A percentile compares a stretch with the other conserved stretches of the same genome.
Evolutionary conservation across 352 stramenopile genomes (phyloP).

Genomic region (Globisporangium paddicum): DNA sequence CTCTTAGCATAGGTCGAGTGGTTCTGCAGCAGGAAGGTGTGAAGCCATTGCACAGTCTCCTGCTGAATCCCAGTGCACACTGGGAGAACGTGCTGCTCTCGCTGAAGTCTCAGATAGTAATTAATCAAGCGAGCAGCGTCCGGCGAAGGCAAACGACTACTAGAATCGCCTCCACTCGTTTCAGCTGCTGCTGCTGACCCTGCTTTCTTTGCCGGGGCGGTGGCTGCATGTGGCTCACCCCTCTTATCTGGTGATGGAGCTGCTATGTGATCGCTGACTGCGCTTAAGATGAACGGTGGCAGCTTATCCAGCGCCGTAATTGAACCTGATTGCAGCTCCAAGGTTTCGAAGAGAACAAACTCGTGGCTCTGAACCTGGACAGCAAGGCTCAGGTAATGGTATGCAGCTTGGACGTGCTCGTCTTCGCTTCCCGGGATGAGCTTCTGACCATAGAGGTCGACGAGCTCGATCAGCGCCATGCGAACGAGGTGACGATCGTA

Average conservation of each 20-base stretch:
- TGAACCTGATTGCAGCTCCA: constrained; percentile 51
- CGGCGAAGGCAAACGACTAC: background rate
- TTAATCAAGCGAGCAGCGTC: constrained; percentile 41
- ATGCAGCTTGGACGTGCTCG: constrained; percentile 58
- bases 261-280: constrained; percentile 13
- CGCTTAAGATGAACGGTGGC: constrained; percentile 29
- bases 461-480: constrained; percentile 51
- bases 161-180: background rate
- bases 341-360: constrained; percentile 44
- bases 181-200: background rate
- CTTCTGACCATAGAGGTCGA: constrained; percentile 52
- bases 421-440: constrained; percentile 35
- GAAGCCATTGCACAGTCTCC: constrained; percentile 32
- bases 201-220: constrained; percentile 2
- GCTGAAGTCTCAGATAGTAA: constrained; percentile 50
- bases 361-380: constrained; percentile 38
- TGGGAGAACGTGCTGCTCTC: constrained; percentile 42
- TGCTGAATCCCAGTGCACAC: constrained; percentile 23
- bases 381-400: constrained; percentile 63
- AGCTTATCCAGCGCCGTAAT: constrained; percentile 42
- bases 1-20: constrained; percentile 50
- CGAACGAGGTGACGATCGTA: constrained; percentile 58
- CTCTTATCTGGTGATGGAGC: background rate
- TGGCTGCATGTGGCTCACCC: background rate
- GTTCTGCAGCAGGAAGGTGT: constrained; percentile 53